Evolutionary conservation across 2,329 filamentous ascomycete species (phyloP).

Genomic region (Trichoderma citrinoviride): DNA sequence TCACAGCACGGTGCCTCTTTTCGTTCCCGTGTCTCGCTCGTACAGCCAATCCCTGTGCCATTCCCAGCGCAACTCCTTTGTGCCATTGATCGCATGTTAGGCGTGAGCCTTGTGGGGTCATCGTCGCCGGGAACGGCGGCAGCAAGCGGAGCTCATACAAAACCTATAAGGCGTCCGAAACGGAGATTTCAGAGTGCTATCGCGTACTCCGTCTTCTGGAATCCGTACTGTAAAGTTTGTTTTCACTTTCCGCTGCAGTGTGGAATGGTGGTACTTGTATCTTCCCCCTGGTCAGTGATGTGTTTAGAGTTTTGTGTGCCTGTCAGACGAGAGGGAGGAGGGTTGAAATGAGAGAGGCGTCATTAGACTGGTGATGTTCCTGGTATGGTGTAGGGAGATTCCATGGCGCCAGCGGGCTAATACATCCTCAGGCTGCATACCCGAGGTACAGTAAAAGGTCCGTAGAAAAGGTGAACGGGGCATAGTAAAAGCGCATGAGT

Average conservation of each 20-base stretch:
- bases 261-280: not conserved
- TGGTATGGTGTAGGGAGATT: not conserved
- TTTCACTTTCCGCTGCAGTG: not conserved
- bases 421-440: not conserved
- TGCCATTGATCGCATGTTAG: not conserved
- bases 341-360: not conserved
- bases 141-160: conserved; percentile 2
- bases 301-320: conserved; percentile 14
- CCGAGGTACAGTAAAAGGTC: not conserved
- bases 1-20: not conserved
- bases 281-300: not conserved
- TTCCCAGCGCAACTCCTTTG: not conserved
- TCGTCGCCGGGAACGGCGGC: conserved; percentile 4
- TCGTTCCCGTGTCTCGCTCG: not conserved
- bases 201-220: no score
- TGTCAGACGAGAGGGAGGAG: not conserved
- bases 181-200: not conserved
- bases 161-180: not conserved
- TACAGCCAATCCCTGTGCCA: not conserved
- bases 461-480: not conserved
- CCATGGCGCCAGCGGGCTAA: not conserved
- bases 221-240: not conserved
- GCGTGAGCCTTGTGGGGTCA: conserved; percentile 8
- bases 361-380: not conserved
- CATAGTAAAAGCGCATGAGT: not conserved